Evolutionary conservation across 148 eudicot genomes (phyloP), one percentile per base, ranked within the genome.

Genomic region (Talinum fruticosum): DNA sequence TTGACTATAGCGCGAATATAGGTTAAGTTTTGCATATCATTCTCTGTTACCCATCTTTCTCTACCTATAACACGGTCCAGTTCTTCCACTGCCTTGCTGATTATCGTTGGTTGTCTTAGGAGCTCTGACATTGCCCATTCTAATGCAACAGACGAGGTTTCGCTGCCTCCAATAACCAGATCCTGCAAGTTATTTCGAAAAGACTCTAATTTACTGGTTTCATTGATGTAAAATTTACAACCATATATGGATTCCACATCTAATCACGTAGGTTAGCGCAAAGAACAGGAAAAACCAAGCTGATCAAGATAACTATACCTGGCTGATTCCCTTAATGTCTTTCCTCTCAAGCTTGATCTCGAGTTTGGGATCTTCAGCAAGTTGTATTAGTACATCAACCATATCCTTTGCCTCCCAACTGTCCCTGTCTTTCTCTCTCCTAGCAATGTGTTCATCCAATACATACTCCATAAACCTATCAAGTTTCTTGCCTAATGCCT

Each of bases 81-180:
- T 72, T 95, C 98, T 71, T 88, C 82, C 0, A 83, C 84, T 38
- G 96, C 98, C 81, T 85, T 89, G 2, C 79, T 7, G 49, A 92
- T 84, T 32, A 87, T 62, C n/a, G 85, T 86, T 0, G 98, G 97
- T 45, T 79, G 85, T 51, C 81, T 89, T 7, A 95, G n/a, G 6
- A 95, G 85, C 78, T 95, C 96, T 0, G 93, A 78, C 23, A 92
- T 90, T 33, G 97, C 96, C 99, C 99, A 95, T 76, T 95, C 99
- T 32, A 91, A 94, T 1, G 91, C 90, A 76, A 87, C 91, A 0
- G 97, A 90, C 1, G 99, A 92, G 77, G 91, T 92, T 79, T 95
- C 99, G 0, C 97, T 95, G 10, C 99, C 99, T 33, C 96, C 99
- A 0, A 97, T 92, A 0, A 95, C 87, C 70, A 95, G 45, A 70